Evolutionary conservation across 345 rosid genomes (phyloP).

Genomic region (Citrus reticulata): DNA sequence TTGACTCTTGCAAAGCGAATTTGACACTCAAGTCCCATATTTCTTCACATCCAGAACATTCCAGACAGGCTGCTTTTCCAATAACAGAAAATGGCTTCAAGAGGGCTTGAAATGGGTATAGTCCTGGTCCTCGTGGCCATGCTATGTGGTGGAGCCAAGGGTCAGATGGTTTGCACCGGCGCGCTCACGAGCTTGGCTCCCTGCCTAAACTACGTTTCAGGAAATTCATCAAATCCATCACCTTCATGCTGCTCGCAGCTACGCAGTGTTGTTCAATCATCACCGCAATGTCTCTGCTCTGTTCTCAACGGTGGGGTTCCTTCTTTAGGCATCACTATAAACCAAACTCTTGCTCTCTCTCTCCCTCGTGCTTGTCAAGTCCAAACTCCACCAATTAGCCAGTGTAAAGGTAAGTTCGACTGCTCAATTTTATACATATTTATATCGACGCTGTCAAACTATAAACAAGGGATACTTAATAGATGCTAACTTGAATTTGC

Average conservation of each 20-base stretch:
- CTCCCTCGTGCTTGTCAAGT: conserved; percentile 66
- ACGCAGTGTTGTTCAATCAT: conserved; percentile 44
- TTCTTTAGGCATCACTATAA: conserved; percentile 48
- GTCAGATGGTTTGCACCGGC: conserved; percentile 31
- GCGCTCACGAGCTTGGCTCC: conserved; percentile 43
- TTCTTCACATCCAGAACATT: neutral
- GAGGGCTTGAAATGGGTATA: conserved; percentile 18
- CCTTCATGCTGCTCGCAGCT: conserved; percentile 64
- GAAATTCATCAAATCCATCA: conserved; percentile 63
- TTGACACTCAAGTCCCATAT: neutral
- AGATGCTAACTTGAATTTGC: neutral
- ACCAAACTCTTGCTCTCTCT: conserved; percentile 60
- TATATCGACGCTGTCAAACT: neutral
- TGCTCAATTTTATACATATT: neutral
- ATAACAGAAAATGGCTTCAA: conserved; percentile 24
- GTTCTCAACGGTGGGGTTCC: conserved; percentile 44
- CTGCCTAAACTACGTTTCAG: conserved; percentile 52
- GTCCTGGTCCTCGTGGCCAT: conserved; percentile 27
- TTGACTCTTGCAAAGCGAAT: conserved; percentile 10
- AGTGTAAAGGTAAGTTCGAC: conserved; percentile 45
- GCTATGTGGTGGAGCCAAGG: conserved; percentile 25
- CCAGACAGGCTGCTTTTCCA: neutral
- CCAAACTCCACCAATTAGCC: conserved; percentile 55
- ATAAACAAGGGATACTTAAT: neutral
- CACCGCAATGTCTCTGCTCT: conserved; percentile 67